Conservation (phyloP, 495 filamentous ascomycete genomes). For the Lophium mytilinum region DNA sequence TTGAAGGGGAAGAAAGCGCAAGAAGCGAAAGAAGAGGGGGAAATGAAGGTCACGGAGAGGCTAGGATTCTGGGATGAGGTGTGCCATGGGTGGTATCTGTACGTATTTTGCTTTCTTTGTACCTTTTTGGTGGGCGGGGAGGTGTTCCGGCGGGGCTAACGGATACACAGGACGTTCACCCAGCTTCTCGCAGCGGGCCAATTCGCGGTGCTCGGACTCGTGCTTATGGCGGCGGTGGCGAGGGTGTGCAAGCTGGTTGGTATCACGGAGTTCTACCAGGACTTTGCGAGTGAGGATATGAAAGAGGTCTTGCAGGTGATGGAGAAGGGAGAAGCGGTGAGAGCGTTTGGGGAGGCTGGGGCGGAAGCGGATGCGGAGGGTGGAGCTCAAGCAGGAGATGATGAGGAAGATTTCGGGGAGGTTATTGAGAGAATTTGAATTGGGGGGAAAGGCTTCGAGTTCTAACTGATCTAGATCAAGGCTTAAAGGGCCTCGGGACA, state of each 20-base stretch:
- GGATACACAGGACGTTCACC: slow-evolving; percentile 10
- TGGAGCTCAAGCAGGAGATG: neutral
- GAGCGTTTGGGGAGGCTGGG: slow-evolving; percentile 8
- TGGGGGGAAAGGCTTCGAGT: neutral
- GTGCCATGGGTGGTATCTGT: slow-evolving; percentile 24
- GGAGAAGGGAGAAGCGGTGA: neutral
- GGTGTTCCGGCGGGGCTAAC: neutral
- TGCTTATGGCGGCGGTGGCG: slow-evolving; percentile 19
- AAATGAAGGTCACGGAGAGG: slow-evolving; percentile 2
- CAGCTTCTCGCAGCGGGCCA: slow-evolving; percentile 19
- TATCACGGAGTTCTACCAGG: slow-evolving; percentile 18
- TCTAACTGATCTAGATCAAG: neutral
- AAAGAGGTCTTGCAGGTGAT: slow-evolving; percentile 7
- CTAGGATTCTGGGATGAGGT: slow-evolving; percentile 13
- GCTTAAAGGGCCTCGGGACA: neutral
- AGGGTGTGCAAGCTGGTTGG: slow-evolving; percentile 14
- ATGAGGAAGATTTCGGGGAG: neutral
- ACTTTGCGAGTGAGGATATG: slow-evolving; percentile 20
- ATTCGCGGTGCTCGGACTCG: slow-evolving; percentile 20
- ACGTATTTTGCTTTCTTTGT: neutral
- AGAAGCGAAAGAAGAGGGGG: neutral
- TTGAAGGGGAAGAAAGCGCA: neutral
- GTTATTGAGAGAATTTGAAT: neutral
- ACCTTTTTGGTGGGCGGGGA: too few relatives aligned
- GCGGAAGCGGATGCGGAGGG: slow-evolving; percentile 14